Percentiles rank a stretch among this genome's conserved stretches.
phyloP scores from a whole-genome alignment of 106 monocot species.

The Dendrobium catenatum region DNA sequence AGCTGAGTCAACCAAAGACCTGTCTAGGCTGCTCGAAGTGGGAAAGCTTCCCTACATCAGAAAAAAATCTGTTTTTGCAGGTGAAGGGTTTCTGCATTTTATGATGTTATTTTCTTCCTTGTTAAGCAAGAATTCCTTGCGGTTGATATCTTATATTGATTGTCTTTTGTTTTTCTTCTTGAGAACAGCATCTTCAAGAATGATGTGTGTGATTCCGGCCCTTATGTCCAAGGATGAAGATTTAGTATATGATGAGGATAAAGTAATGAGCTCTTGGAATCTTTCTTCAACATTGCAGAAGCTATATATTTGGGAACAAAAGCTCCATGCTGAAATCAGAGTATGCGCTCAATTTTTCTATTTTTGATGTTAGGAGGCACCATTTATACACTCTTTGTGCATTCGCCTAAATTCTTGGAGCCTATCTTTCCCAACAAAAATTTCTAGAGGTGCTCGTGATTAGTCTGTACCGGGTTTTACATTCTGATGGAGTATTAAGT shows the following conservation, averaged over 20 bases:
- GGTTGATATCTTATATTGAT: background rate
- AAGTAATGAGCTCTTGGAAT: conserved; percentile 17
- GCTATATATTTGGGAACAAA: conserved; percentile 71
- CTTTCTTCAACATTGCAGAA: conserved; percentile 51
- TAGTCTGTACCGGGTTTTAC: too few species aligned
- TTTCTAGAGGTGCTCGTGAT: too few species aligned
- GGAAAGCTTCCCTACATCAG: conserved; percentile 43
- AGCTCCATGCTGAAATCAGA: conserved; percentile 61
- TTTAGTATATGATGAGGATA: conserved; percentile 35
- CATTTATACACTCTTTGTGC: background rate
- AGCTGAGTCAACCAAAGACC: conserved; percentile 27
- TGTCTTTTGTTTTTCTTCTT: background rate
- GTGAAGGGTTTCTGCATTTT: conserved; percentile 15
- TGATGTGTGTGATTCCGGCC: conserved; percentile 33
- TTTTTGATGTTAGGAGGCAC: background rate
- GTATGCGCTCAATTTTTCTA: conserved; percentile 18
- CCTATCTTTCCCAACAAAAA: too few species aligned
- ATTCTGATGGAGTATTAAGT: too few species aligned
- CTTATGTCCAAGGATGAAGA: conserved; percentile 20
- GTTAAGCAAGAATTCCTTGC: background rate
- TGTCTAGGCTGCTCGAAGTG: conserved; percentile 48
- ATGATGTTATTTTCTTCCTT: background rate
- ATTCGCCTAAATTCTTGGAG: too few species aligned
- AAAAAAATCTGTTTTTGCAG: conserved; percentile 35
- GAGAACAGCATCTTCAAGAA: conserved; percentile 33